Evolutionary conservation across 192 early-diverging fungal genomes (phyloP).

Genomic region (Coemansia furcata): DNA sequence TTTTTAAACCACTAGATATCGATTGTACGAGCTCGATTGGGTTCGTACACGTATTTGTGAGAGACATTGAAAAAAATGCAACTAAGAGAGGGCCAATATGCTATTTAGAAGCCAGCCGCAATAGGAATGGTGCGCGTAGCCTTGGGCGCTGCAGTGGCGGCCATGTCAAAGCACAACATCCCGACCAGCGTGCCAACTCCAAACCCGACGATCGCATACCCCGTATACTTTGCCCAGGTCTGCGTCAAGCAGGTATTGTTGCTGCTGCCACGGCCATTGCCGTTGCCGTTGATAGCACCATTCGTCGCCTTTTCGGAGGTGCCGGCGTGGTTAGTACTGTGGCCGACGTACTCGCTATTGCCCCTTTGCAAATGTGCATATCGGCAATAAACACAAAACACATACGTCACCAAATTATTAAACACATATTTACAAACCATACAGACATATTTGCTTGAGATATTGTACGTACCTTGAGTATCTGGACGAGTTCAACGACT

Average conservation of each 20-base stretch:
- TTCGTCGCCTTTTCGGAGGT: constrained; percentile 1
- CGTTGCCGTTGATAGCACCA: neutral
- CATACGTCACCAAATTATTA: neutral
- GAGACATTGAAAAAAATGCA: neutral
- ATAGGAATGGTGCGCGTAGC: constrained; percentile 46
- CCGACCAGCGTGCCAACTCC: constrained; percentile 46
- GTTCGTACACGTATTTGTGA: neutral
- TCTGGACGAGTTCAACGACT: neutral
- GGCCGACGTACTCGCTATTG: constrained; percentile 2
- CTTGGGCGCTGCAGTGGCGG: constrained; percentile 20
- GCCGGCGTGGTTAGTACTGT: neutral
- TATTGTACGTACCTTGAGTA: constrained; percentile 12
- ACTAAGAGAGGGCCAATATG: neutral
- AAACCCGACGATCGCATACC: constrained; percentile 47
- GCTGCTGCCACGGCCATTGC: neutral
- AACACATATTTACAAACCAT: neutral
- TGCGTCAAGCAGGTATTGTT: constrained; percentile 1
- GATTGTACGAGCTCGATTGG: neutral
- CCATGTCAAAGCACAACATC: constrained; percentile 47
- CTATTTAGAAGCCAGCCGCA: constrained; percentile 10
- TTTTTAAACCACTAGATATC: neutral
- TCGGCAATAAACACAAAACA: constrained; percentile 8
- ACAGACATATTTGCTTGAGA: neutral
- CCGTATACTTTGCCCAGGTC: constrained; percentile 40
- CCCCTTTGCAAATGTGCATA: neutral